A percentile compares a stretch with the other conserved stretches of the same genome.
phyloP scores from a whole-genome alignment of 257 asterid genomes.

The Solanum bulbocastanum region DNA sequence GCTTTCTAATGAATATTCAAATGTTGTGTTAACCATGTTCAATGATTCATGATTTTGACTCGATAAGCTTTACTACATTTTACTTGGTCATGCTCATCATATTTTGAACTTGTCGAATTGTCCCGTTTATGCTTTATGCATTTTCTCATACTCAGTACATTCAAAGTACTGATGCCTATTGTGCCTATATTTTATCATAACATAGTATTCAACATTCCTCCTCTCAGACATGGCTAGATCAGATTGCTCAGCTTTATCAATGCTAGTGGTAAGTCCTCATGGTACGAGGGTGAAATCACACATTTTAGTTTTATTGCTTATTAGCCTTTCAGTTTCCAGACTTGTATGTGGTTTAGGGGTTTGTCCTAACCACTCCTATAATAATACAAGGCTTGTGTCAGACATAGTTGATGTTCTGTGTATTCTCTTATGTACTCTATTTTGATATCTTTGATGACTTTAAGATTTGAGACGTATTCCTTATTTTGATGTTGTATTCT shows the following conservation, averaged over 20 bases:
- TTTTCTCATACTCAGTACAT: neutral
- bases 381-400: too few relatives aligned
- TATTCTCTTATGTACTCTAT: neutral
- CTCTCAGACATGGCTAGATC: neutral
- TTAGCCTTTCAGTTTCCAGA: too few relatives aligned
- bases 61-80: neutral
- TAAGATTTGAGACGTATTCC: too few relatives aligned
- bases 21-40: neutral
- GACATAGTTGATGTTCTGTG: too few relatives aligned
- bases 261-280: neutral
- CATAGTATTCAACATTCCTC: neutral
- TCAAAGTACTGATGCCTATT: neutral
- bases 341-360: too few relatives aligned
- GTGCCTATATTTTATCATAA: neutral
- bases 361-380: too few relatives aligned
- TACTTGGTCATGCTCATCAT: neutral
- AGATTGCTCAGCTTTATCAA: neutral
- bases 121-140: neutral
- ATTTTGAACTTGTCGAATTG: too few relatives aligned
- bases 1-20: neutral
- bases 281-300: too few relatives aligned
- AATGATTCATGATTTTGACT: neutral
- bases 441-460: too few relatives aligned
- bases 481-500: too few relatives aligned
- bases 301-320: neutral